Evolutionary conservation across 2,329 filamentous ascomycete species (phyloP), one percentile per base, ranked within the genome.

Genomic region (Paraphoma sp.): DNA sequence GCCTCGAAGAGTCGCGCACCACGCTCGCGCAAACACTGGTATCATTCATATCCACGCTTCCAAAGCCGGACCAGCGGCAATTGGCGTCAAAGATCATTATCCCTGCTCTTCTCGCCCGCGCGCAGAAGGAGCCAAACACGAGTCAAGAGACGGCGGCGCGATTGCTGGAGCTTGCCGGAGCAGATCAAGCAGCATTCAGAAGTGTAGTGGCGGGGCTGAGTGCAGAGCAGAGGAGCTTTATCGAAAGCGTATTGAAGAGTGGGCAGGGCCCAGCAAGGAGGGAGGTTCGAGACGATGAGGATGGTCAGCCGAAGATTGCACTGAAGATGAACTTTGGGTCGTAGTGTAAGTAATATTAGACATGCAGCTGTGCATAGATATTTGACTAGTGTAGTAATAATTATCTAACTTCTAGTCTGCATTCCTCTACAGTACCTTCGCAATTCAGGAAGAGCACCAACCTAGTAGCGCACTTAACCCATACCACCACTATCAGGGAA

Each of bases 301-400:
- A 80, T 47, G 80, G 76, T 43, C 81, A 82, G 76, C 95, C 95
- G 11, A 95, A 83, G 61, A 99, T 99, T 82, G 92, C 92, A 51
- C 78, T 99, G 72, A 95, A 96, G 84, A 96, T 98, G 91, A 84
- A 97, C 76, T 98, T 99, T 83, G 33, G 33, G 33, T 36, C 33
- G 33, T 36, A 36, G 23, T 23, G 23, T 23, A 5, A 23, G 23
- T 23, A 23, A 23, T 23, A 5, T 23, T 5, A 23, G 3, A 23
- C 23, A 2, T 23, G 23, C 23, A 23, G 23, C 23, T 23, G 23
- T 23, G 23, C 23, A 23, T 23, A 23, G 5, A 23, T 23, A 23
- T 23, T 23, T 23, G 23, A 23, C 5, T 2, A 23, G 23, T 23
- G 23, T 2, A 23, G 23, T 23, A 23, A 23, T 23, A 23, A 23